phyloP scores from a whole-genome alignment of 805 yeast species.

The Saccharomycopsis selenospora region DNA sequence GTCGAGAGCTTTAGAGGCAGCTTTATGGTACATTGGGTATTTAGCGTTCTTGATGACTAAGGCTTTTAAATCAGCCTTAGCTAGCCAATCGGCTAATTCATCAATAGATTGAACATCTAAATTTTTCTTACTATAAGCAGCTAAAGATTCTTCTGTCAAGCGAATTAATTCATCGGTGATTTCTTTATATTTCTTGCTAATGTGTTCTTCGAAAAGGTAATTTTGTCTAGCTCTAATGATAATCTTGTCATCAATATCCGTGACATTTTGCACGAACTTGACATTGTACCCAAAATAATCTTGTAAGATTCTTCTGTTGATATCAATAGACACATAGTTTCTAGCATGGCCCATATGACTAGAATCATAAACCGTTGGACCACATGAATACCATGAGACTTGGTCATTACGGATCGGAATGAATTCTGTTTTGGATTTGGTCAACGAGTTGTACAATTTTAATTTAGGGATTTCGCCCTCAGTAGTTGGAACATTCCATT shows the following conservation, averaged over 20 bases:
- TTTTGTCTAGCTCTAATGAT: slow-evolving; percentile 91
- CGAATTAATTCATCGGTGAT: slow-evolving; percentile 23
- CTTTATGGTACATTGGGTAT: slow-evolving; percentile 73
- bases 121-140: slow-evolving; percentile 35
- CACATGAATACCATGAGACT: slow-evolving; percentile 95
- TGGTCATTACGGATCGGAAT: slow-evolving; percentile 55
- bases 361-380: slow-evolving; percentile 95
- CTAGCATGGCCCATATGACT: slow-evolving; percentile 99
- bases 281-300: slow-evolving; percentile 90
- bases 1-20: slow-evolving; percentile 45
- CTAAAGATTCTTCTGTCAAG: slow-evolving; percentile 7
- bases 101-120: slow-evolving; percentile 34
- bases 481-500: slow-evolving; percentile 34
- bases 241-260: slow-evolving; percentile 98
- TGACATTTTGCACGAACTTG: slow-evolving; percentile 88
- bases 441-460: slow-evolving; percentile 74
- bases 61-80: slow-evolving; percentile 40
- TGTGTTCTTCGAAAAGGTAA: slow-evolving; percentile 58
- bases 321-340: slow-evolving; percentile 91
- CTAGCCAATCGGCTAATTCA: slow-evolving; percentile 47
- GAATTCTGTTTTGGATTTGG: slow-evolving; percentile 73
- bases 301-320: slow-evolving; percentile 80
- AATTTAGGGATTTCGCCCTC: slow-evolving; percentile 35
- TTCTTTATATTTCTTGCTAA: slow-evolving; percentile 30
- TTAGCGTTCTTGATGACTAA: slow-evolving; percentile 64